Evolutionary conservation across 805 yeast species (phyloP), one percentile per base, ranked within the genome.

Genomic region (Candida taoyuanica): DNA sequence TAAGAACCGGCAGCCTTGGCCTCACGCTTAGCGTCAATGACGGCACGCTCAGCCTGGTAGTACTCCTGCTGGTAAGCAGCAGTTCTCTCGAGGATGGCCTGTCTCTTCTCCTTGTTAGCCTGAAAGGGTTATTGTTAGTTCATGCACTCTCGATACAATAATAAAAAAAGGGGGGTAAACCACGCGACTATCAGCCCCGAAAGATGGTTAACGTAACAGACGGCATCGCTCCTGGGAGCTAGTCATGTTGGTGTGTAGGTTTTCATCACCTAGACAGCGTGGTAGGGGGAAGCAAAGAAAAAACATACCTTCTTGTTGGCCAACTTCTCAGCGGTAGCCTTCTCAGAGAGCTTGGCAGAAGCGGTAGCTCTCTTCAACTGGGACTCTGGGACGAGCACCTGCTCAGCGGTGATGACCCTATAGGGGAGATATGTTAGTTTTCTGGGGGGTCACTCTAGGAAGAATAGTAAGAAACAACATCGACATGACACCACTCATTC

Each of bases 1-100:
- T 81, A 85, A 63, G 93, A 81, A 70, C 94, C 95, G 64, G 80
- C 73, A 69, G 91, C 89, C 78, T 84, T 85, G 59, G 96, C 96
- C 54, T 84, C 86, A 72, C 96, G 86, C 78, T 81, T 81, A 63
- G 95, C 94, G 42, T 75, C 74, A 66, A 84, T 71, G 63, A 84
- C 70, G 61, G 93, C 85, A 69, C 93, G 83, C 74, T 85, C 95
- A 65, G 91, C 86, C 59, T 83, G 87, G 61, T 75, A 78, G 85
- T 89, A 89, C 77, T 89, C 97, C 76, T 82, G 73, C 69, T 82
- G 81, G 88, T 89, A 88, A 74, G 88, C 87, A 76, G 93, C 95
- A 65, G 95, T 87, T 81, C 97, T 85, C 70, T 85, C 83, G 70
- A 81, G 83, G 71, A 83, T 77, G 61, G 78, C 81, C 65, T 80